A percentile compares a stretch with the other conserved stretches of the same genome.
These are phyloP conservation scores for Glomus cerebriforme DNA, from an alignment of 192 early-diverging fungal genomes.

Conservation along the genomic window DNA sequence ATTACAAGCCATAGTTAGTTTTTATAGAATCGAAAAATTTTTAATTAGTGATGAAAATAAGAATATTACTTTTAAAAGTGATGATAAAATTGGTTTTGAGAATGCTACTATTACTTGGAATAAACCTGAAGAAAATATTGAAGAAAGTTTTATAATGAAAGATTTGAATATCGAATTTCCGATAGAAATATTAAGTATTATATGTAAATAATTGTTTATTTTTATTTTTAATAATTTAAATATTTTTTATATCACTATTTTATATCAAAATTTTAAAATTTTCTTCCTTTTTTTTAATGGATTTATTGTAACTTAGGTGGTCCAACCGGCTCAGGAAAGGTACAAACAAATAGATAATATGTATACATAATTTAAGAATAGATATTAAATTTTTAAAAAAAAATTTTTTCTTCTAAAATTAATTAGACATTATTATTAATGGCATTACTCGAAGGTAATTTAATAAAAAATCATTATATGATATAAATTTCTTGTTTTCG, in stretches of 20 bases:
- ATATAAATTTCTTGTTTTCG: no score
- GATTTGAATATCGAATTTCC: constrained; percentile 74
- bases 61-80: not conserved
- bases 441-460: constrained; percentile 73
- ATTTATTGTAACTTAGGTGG: constrained; percentile 47
- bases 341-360: no score
- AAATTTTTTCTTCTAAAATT: not conserved
- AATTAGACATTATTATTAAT: constrained; percentile 63
- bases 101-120: constrained; percentile 57
- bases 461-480: not conserved
- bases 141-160: constrained; percentile 54
- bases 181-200: constrained; percentile 67
- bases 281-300: no score
- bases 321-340: constrained; percentile 89
- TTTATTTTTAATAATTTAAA: not conserved
- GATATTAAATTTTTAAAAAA: no score
- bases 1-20: constrained; percentile 61
- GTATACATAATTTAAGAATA: no score
- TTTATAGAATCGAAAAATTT: constrained; percentile 73
- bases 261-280: no score
- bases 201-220: constrained; percentile 42
- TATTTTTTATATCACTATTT: not conserved
- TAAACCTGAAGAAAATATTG: constrained; percentile 1
- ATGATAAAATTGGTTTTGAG: constrained; percentile 43
- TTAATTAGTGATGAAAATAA: constrained; percentile 68